Evolutionary conservation across 2,329 filamentous ascomycete genomes (phyloP).

Genomic region (Curvularia verruculosa): DNA sequence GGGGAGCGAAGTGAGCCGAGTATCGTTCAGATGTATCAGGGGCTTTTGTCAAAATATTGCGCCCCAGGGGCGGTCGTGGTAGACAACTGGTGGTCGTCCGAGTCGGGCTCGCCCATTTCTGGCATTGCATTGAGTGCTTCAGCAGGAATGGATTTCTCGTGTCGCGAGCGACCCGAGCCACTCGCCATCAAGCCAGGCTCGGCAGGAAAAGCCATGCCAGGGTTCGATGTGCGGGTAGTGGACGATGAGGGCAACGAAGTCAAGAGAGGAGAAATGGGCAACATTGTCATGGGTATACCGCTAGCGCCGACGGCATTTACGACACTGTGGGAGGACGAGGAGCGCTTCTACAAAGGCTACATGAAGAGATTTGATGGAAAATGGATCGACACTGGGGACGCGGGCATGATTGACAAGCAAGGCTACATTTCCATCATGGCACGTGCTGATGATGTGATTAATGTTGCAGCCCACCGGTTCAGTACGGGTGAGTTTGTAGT

Average conservation of each 20-base stretch:
- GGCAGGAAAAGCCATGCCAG: constrained; percentile 88
- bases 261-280: constrained; percentile 78
- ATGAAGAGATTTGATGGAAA: constrained; percentile 78
- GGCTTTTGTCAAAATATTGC: constrained; percentile 70
- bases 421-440: constrained; percentile 69
- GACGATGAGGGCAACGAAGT: constrained; percentile 79
- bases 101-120: constrained; percentile 72
- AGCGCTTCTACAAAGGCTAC: constrained; percentile 85
- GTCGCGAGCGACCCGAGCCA: constrained; percentile 53
- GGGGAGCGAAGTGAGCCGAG: constrained; percentile 89
- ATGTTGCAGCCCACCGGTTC: constrained; percentile 91
- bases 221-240: constrained; percentile 85
- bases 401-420: constrained; percentile 81
- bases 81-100: constrained; percentile 78
- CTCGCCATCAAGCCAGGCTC: constrained; percentile 78
- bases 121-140: constrained; percentile 69
- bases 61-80: constrained; percentile 67
- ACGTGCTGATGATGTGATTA: constrained; percentile 83
- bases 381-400: constrained; percentile 92
- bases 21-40: constrained; percentile 81
- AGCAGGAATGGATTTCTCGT: constrained; percentile 61
- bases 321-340: constrained; percentile 83
- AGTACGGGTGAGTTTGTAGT: constrained; percentile 73
- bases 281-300: constrained; percentile 84
- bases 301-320: constrained; percentile 86